These are phyloP conservation scores for Euphorbia celastroides DNA, from an alignment of 441 rosid species.

Conservation along the genomic window DNA sequence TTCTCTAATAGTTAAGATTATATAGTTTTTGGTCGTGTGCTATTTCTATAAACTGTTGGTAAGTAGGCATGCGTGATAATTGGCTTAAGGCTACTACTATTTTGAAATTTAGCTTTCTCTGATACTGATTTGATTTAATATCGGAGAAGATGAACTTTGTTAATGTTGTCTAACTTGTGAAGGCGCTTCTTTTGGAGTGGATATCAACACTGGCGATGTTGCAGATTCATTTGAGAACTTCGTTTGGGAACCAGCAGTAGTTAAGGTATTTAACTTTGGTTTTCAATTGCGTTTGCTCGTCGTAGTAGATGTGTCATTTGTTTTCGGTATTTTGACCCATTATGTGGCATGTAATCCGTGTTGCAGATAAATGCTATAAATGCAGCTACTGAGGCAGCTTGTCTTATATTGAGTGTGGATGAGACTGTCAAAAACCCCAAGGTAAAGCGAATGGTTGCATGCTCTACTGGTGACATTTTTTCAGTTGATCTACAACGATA, in stretches of 20 bases:
- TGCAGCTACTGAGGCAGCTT: too few species aligned
- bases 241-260: conserved; percentile 99
- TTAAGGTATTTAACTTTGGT: conserved; percentile 48
- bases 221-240: conserved; percentile 91
- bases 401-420: conserved; percentile 15
- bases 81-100: background rate
- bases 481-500: background rate
- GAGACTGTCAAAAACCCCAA: too few species aligned
- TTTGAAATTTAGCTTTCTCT: background rate
- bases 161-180: conserved; percentile 45
- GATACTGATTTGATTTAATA: background rate
- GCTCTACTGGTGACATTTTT: background rate
- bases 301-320: background rate
- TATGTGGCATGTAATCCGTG: background rate
- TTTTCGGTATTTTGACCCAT: background rate
- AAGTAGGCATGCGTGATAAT: background rate
- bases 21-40: background rate
- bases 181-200: conserved; percentile 94
- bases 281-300: background rate
- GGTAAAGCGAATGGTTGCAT: background rate
- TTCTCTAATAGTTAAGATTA: background rate
- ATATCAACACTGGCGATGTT: conserved; percentile 93
- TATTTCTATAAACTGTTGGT: background rate
- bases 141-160: background rate
- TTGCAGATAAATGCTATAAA: too few species aligned